Percentiles rank a stretch among this genome's conserved stretches.
Conservation (phyloP, 306 rosid genomes). For the Trifolium pratense region DNA sequence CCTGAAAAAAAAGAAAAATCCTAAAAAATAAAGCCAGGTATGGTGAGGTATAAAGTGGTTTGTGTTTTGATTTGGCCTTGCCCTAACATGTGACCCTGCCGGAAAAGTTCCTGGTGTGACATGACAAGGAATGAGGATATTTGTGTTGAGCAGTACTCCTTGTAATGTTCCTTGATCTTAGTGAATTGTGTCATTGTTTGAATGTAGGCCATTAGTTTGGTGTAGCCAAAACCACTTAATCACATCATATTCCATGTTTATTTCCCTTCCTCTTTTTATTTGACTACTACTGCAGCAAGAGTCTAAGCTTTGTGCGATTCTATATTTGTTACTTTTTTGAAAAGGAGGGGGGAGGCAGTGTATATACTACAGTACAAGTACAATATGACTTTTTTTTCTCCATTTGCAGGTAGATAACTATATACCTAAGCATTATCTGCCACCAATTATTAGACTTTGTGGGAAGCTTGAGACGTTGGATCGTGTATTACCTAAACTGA, state of each 20-base stretch:
- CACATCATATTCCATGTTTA: not conserved
- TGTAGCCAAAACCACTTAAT: not conserved
- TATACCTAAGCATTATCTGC: constrained; percentile 93
- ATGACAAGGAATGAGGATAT: constrained; percentile 23
- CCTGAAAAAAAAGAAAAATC: not conserved
- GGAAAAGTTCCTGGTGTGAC: constrained; percentile 1
- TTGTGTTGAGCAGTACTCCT: constrained; percentile 10
- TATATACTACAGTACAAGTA: constrained; percentile 22
- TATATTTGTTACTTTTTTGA: constrained; percentile 9
- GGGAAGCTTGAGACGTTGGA: constrained; percentile 99
- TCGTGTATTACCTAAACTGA: constrained; percentile 89
- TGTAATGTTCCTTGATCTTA: constrained; percentile 11
- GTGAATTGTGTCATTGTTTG: not conserved
- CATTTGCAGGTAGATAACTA: constrained; percentile 76
- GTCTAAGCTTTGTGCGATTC: constrained; percentile 31
- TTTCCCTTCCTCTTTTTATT: constrained; percentile 2
- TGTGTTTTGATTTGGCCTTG: constrained; percentile 23
- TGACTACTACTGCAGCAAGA: constrained; percentile 24
- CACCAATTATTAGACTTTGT: constrained; percentile 86
- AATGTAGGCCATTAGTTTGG: not conserved
- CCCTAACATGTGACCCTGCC: constrained; percentile 8
- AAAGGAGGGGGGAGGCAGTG: not conserved
- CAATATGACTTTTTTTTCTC: constrained; percentile 25
- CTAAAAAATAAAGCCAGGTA: constrained; percentile 2
- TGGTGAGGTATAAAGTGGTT: constrained; percentile 8